Evolutionary conservation across 2,329 filamentous ascomycete species (phyloP).

Genomic region (Alternaria arborescens): DNA sequence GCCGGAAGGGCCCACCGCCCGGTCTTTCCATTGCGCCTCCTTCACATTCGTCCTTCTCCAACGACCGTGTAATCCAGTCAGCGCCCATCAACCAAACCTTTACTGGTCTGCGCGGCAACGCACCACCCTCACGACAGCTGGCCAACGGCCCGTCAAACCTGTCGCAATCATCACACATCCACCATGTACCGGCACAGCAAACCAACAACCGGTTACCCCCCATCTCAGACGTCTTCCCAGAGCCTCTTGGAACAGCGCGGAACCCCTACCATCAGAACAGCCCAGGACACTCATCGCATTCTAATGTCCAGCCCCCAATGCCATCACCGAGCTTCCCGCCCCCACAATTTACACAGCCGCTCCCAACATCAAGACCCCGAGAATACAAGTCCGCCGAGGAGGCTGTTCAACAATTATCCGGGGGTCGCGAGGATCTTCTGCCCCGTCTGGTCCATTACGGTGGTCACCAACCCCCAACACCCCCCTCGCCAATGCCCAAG

Average conservation of each 20-base stretch:
- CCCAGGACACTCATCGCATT: conserved; percentile 70
- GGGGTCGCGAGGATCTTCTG: conserved; percentile 89
- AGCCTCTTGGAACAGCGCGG: conserved; percentile 66
- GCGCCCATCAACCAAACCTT: conserved; percentile 95
- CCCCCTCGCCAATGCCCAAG: conserved; percentile 76
- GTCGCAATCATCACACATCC: conserved; percentile 86
- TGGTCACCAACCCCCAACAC: conserved; percentile 90
- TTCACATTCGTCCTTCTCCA: conserved; percentile 88
- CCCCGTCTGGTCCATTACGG: conserved; percentile 96
- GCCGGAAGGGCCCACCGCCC: conserved; percentile 80
- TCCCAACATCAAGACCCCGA: conserved; percentile 68
- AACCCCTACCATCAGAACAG: conserved; percentile 68
- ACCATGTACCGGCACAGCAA: conserved; percentile 86
- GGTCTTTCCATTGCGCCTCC: conserved; percentile 95
- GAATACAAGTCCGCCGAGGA: conserved; percentile 98
- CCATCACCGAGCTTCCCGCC: conserved; percentile 80
- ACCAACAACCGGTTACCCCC: conserved; percentile 92
- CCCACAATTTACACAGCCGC: conserved; percentile 57
- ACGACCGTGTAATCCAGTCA: conserved; percentile 95
- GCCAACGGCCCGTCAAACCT: conserved; percentile 84
- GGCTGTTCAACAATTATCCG: conserved; percentile 86
- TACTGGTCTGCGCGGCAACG: conserved; percentile 75
- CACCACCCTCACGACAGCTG: conserved; percentile 76
- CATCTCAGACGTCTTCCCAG: conserved; percentile 92
- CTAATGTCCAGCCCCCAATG: conserved; percentile 71